Evolutionary conservation across 1,284 basidiomycete genomes (phyloP).

Genomic region (Paramarasmius palmivorus): DNA sequence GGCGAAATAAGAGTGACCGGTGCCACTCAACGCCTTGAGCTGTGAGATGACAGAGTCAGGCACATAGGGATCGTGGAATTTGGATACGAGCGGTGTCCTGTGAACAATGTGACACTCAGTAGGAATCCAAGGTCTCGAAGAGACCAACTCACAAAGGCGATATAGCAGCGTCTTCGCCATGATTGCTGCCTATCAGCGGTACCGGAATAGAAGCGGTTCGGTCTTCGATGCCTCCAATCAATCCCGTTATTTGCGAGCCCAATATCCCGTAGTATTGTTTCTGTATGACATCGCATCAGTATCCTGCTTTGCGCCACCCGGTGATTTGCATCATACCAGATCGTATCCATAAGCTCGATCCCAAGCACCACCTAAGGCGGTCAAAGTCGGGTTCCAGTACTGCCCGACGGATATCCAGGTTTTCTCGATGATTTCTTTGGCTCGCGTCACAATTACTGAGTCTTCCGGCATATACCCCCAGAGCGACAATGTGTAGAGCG

Average conservation of each 20-base stretch:
- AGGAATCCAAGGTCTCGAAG: neutral
- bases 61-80: slow-evolving; percentile 25
- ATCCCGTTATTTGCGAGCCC: slow-evolving; percentile 25
- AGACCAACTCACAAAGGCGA: slow-evolving; percentile 23
- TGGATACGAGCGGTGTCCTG: slow-evolving; percentile 22
- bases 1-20: slow-evolving; percentile 20
- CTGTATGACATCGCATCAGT: slow-evolving; percentile 13
- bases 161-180: slow-evolving; percentile 27
- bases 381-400: slow-evolving; percentile 28
- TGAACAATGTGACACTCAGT: slow-evolving; percentile 1
- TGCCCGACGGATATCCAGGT: slow-evolving; percentile 24
- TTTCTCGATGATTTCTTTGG: slow-evolving; percentile 25
- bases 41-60: slow-evolving; percentile 3
- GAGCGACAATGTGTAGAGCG: slow-evolving; percentile 29
- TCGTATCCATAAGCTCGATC: slow-evolving; percentile 31
- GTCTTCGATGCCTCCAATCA: slow-evolving; percentile 27
- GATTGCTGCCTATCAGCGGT: slow-evolving; percentile 26
- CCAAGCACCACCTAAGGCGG: slow-evolving; percentile 29
- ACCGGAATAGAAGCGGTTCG: slow-evolving; percentile 26
- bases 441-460: slow-evolving; percentile 24
- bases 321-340: slow-evolving; percentile 19
- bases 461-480: slow-evolving; percentile 31
- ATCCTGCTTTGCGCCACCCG: too few relatives aligned
- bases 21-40: slow-evolving; percentile 11
- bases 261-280: slow-evolving; percentile 28